Conservation (phyloP, 805 yeast species). For the Hanseniaspora nectarophila region DNA sequence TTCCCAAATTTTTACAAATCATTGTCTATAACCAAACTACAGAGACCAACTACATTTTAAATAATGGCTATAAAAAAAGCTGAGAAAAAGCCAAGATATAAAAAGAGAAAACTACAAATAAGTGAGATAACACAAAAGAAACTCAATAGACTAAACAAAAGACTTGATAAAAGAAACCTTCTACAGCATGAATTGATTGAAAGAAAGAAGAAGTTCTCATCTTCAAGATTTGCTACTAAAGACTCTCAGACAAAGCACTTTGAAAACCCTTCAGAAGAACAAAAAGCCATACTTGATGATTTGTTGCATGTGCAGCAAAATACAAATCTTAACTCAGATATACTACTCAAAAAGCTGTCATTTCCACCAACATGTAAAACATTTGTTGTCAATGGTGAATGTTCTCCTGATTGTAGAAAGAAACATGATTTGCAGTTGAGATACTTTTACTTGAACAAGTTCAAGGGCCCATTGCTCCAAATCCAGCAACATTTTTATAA, state of each 20-base stretch:
- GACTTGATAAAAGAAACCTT: not conserved
- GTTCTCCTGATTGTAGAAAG: conserved; percentile 4
- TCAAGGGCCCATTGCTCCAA: not conserved
- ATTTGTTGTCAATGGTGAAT: conserved; percentile 4
- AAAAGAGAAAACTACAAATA: not conserved
- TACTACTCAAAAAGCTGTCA: not conserved
- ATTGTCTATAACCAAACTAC: no score
- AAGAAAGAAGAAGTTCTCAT: not conserved
- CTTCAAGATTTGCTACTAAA: not conserved
- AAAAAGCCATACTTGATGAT: not conserved
- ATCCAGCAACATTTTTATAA: conserved; percentile 6
- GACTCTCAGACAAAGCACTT: not conserved
- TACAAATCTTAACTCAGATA: not conserved
- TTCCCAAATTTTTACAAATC: no score
- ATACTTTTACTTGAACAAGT: conserved; percentile 4
- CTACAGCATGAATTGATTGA: not conserved
- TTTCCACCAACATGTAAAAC: not conserved
- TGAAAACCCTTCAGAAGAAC: not conserved
- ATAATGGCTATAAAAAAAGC: not conserved
- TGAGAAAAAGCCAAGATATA: not conserved
- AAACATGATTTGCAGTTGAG: conserved; percentile 1
- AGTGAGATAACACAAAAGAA: conserved; percentile 6
- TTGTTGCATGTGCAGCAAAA: conserved; percentile 1
- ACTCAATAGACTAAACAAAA: not conserved
- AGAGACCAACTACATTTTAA: no score